A percentile compares a stretch with the other conserved stretches of the same genome.
Evolutionary conservation across 2,329 filamentous ascomycete genomes (phyloP).

Genomic region (Phoma herbarum): DNA sequence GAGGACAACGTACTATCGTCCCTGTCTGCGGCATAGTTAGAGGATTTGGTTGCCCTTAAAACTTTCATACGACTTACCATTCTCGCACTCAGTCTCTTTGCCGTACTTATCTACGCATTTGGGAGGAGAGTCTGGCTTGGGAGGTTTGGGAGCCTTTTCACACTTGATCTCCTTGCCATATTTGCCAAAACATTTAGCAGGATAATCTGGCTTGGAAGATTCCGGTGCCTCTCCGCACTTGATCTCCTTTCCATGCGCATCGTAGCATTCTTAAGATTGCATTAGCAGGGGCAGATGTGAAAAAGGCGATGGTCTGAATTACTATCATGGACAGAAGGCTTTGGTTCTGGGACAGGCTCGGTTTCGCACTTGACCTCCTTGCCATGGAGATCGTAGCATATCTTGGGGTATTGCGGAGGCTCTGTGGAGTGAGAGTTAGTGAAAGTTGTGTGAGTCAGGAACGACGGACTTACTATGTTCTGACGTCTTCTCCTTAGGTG

Average conservation of each 20-base stretch:
- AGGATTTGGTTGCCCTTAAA: too few species aligned
- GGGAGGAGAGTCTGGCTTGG: background rate
- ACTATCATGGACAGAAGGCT: background rate
- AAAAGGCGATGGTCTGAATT: too few species aligned
- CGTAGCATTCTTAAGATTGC: background rate
- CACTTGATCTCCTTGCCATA: constrained; percentile 2
- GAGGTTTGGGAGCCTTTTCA: background rate
- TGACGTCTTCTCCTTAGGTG: background rate
- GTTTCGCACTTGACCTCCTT: constrained; percentile 3
- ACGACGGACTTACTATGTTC: background rate
- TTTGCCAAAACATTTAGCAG: background rate
- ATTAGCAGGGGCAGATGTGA: too few species aligned
- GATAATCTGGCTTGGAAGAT: background rate
- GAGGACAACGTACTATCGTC: too few species aligned
- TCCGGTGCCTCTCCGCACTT: background rate
- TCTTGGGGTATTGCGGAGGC: constrained; percentile 1
- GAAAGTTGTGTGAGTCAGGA: background rate
- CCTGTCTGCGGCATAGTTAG: too few species aligned
- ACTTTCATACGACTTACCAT: background rate
- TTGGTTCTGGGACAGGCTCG: background rate
- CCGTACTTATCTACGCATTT: background rate
- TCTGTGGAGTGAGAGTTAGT: background rate
- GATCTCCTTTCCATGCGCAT: background rate
- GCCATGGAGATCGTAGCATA: constrained; percentile 1
- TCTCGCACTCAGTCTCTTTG: background rate